phyloP scores from a whole-genome alignment of 139 green algal species.

The Edaphochlamys debaryana region DNA sequence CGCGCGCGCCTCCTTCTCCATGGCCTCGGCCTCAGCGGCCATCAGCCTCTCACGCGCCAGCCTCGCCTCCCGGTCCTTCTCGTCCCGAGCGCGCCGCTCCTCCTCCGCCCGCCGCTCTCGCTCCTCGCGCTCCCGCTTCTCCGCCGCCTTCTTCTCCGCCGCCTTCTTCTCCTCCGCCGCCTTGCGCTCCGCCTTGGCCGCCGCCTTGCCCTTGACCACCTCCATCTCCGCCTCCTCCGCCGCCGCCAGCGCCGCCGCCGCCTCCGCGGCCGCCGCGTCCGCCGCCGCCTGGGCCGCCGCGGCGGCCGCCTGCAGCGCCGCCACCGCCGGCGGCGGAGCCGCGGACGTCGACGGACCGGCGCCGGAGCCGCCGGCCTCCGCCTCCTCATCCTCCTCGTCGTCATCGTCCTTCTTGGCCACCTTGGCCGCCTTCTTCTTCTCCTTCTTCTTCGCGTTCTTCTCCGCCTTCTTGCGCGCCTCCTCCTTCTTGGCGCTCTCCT shows the following conservation, averaged over 20 bases:
- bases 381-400: background rate
- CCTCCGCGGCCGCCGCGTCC: too few species aligned
- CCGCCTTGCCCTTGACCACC: background rate
- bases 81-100: background rate
- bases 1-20: background rate
- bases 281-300: too few species aligned
- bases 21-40: background rate
- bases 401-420: background rate
- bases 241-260: too few species aligned
- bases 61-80: background rate
- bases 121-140: background rate
- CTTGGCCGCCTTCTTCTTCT: background rate
- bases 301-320: too few species aligned
- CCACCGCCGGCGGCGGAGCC: too few species aligned
- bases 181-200: background rate
- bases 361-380: too few species aligned
- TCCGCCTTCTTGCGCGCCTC: background rate
- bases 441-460: background rate
- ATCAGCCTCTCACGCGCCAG: constrained; percentile 2
- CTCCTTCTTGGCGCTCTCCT: background rate
- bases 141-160: too few species aligned
- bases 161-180: constrained; percentile 28
- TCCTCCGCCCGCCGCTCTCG: background rate
- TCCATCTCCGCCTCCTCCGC: background rate
- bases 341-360: too few species aligned